These are phyloP conservation scores for Suaeda aralocaspica DNA, from an alignment of 148 eudicot genomes.

Conservation along the genomic window DNA sequence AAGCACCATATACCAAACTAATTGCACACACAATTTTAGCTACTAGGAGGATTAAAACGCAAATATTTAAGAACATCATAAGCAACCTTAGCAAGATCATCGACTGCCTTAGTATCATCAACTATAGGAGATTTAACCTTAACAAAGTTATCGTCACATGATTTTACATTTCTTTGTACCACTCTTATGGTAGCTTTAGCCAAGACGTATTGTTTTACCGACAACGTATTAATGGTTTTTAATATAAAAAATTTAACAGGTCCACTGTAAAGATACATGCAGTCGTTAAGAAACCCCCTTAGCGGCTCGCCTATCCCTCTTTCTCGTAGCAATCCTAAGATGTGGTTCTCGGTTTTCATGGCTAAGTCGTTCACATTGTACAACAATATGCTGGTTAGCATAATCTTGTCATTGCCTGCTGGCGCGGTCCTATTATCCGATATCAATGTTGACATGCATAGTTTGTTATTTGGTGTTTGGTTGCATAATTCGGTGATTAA, in stretches of 20 bases:
- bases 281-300: neutral
- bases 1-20: no score
- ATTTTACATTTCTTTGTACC: neutral
- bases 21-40: no score
- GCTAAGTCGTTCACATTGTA: no score
- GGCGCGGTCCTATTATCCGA: no score
- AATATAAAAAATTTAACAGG: neutral
- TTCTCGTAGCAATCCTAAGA: no score
- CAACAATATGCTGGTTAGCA: no score
- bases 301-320: no score
- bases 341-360: no score
- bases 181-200: neutral
- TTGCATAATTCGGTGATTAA: no score
- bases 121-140: conserved; percentile 7
- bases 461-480: no score
- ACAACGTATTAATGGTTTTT: neutral
- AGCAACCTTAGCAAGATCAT: neutral
- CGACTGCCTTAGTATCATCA: neutral
- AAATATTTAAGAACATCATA: neutral
- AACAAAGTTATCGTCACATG: conserved; percentile 11
- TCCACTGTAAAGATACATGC: neutral
- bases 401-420: no score
- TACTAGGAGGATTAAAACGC: neutral
- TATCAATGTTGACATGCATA: no score
- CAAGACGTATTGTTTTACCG: neutral